Conservation (phyloP, 2,329 filamentous ascomycete species). For the Helminthosporium solani region DNA sequence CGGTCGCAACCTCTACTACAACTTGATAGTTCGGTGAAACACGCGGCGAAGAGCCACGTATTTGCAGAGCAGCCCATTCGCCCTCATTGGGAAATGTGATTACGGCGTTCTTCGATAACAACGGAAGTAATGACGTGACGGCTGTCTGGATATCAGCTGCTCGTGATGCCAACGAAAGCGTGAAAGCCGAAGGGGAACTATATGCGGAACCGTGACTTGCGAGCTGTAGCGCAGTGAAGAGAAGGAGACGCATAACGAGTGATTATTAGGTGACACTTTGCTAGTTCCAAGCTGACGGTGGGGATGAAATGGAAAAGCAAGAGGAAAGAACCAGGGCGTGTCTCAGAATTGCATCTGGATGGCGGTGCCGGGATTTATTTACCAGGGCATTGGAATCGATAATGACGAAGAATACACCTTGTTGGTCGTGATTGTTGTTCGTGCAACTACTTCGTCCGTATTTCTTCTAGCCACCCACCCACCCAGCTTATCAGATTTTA, state of each 20-base stretch:
- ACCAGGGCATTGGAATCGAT: not conserved
- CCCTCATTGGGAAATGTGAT: constrained; percentile 17
- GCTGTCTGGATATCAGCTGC: constrained; percentile 3
- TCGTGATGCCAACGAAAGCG: not conserved
- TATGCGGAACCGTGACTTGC: not conserved
- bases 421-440: not conserved
- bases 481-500: no score
- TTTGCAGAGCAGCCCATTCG: constrained; percentile 15
- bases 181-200: not conserved
- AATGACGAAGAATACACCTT: not conserved
- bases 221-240: not conserved
- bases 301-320: not conserved
- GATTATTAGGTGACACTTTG: not conserved
- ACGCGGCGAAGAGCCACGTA: constrained; percentile 19
- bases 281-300: not conserved
- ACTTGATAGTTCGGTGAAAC: constrained; percentile 17
- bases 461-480: no score
- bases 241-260: not conserved
- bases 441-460: not conserved
- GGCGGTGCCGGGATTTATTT: not conserved
- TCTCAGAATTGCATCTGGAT: not conserved
- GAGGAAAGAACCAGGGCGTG: not conserved
- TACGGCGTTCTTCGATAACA: constrained; percentile 12
- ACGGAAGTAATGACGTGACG: not conserved
- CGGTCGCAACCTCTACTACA: constrained; percentile 18